phyloP scores from a whole-genome alignment of 1,284 basidiomycete species.

The Papiliotrema terrestris region DNA sequence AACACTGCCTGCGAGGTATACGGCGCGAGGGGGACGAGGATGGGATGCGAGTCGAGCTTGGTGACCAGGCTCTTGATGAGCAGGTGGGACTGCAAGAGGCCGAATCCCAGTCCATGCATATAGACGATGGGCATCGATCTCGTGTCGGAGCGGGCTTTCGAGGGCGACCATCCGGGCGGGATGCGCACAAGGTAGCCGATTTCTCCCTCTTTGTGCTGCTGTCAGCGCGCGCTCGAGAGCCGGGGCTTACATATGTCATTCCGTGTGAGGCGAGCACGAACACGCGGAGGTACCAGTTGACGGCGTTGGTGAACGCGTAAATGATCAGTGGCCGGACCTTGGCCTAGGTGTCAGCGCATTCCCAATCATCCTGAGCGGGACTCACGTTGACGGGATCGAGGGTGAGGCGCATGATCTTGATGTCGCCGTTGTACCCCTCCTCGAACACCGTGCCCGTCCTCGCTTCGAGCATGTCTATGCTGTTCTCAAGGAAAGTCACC shows the following conservation, averaged over 20 bases:
- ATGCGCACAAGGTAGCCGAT: slow-evolving; percentile 68
- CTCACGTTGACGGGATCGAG: slow-evolving; percentile 70
- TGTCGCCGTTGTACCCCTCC: slow-evolving; percentile 59
- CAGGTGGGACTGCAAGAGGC: slow-evolving; percentile 54
- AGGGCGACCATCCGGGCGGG: slow-evolving; percentile 62
- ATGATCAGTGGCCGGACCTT: slow-evolving; percentile 64
- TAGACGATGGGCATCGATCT: slow-evolving; percentile 70
- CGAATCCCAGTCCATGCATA: slow-evolving; percentile 81
- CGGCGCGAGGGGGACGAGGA: slow-evolving; percentile 75
- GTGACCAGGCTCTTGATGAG: slow-evolving; percentile 46
- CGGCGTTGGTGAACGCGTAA: slow-evolving; percentile 60
- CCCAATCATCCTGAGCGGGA: slow-evolving; percentile 19
- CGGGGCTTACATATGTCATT: slow-evolving; percentile 22
- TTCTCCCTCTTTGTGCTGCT: slow-evolving; percentile 39
- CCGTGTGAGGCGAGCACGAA: slow-evolving; percentile 33
- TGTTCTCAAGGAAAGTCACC: slow-evolving; percentile 57
- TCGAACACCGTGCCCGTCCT: slow-evolving; percentile 66
- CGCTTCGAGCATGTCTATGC: slow-evolving; percentile 63
- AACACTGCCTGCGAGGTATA: slow-evolving; percentile 82
- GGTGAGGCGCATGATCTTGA: slow-evolving; percentile 66
- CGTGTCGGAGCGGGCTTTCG: slow-evolving; percentile 27
- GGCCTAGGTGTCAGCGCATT: slow-evolving; percentile 12
- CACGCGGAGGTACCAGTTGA: slow-evolving; percentile 50
- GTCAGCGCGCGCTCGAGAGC: slow-evolving; percentile 9
- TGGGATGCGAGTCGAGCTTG: slow-evolving; percentile 62